Evolutionary conservation across 257 asterid genomes (phyloP).

Genomic region (Penstemon newberryi): DNA sequence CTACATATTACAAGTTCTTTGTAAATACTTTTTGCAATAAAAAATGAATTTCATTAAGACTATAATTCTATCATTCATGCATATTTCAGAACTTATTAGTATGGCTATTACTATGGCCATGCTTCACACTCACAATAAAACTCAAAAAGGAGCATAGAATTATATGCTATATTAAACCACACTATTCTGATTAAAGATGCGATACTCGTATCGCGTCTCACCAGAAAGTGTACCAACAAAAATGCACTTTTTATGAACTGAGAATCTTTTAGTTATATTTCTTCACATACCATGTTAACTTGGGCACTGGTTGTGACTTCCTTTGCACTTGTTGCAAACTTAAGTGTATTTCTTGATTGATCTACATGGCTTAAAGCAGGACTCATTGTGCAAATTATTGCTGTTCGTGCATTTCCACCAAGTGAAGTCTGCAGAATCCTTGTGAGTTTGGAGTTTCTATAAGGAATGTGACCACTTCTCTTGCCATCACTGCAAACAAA

Average conservation of each 20-base stretch:
- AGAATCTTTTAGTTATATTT: constrained; percentile 3
- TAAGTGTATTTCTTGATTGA: constrained; percentile 86
- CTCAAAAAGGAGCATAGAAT: constrained; percentile 2
- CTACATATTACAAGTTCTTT: constrained; percentile 2
- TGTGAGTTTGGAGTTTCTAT: constrained; percentile 87
- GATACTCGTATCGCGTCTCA: background rate
- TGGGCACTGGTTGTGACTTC: constrained; percentile 87
- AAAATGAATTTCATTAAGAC: constrained; percentile 17
- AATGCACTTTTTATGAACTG: background rate
- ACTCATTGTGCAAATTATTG: constrained; percentile 92
- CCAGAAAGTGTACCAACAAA: constrained; percentile 5
- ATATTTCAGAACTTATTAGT: background rate
- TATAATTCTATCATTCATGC: background rate
- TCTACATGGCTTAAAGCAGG: constrained; percentile 95
- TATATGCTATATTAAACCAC: background rate
- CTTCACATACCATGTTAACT: constrained; percentile 82
- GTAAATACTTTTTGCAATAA: background rate
- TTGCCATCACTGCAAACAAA: constrained; percentile 65
- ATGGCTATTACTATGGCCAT: background rate
- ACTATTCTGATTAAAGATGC: constrained; percentile 8
- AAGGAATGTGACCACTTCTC: constrained; percentile 79
- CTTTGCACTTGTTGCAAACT: constrained; percentile 91
- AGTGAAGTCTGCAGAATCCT: constrained; percentile 91
- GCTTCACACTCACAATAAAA: background rate
- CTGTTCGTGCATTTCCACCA: constrained; percentile 97